Conservation (phyloP, 768 basidiomycete genomes). For the Tephrocybe sp. region DNA sequence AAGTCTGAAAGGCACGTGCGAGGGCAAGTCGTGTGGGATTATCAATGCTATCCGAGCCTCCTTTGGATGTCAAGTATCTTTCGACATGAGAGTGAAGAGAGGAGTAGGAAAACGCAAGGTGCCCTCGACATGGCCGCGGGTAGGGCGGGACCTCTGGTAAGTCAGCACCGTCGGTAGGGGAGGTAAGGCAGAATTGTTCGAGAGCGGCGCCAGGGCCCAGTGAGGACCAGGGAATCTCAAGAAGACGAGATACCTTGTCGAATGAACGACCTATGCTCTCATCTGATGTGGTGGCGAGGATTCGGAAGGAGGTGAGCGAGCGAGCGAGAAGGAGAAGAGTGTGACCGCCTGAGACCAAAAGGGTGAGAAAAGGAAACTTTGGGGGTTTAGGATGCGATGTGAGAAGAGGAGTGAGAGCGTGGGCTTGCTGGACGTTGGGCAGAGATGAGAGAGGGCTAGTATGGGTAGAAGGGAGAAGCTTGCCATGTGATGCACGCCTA, state of each 20-base stretch:
- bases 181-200: constrained; percentile 58
- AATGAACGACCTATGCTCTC: constrained; percentile 76
- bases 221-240: constrained; percentile 61
- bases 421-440: constrained; percentile 69
- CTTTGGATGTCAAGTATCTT: constrained; percentile 43
- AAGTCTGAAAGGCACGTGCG: constrained; percentile 70
- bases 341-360: constrained; percentile 94
- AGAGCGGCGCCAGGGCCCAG: constrained; percentile 79
- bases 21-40: constrained; percentile 40
- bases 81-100: constrained; percentile 75
- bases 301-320: constrained; percentile 54
- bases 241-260: constrained; percentile 77
- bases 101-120: constrained; percentile 74
- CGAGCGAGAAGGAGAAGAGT: constrained; percentile 80
- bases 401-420: constrained; percentile 78
- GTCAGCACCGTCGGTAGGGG: constrained; percentile 23
- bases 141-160: constrained; percentile 33
- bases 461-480: constrained; percentile 13
- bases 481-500: constrained; percentile 97
- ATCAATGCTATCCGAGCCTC: constrained; percentile 42
- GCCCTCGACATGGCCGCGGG: constrained; percentile 47
- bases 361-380: constrained; percentile 81
- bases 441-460: background rate
- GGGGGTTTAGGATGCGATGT: constrained; percentile 51
- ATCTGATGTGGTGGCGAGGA: constrained; percentile 74